phyloP scores from a whole-genome alignment of 83 land plant genomes.

The Isoetes engelmannii region DNA sequence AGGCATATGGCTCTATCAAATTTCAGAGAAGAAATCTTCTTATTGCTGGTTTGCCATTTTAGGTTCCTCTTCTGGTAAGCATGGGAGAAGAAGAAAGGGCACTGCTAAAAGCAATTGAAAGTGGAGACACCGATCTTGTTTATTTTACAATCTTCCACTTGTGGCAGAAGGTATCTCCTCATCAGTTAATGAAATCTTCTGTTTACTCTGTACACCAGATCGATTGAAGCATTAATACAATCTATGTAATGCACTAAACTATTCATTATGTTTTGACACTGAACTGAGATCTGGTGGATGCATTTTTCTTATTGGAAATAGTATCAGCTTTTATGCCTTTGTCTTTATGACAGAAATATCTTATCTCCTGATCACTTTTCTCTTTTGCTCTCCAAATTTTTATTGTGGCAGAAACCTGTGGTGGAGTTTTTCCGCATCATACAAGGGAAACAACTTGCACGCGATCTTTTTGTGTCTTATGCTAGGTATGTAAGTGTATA shows the following conservation, averaged over 20 bases:
- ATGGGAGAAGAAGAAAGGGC: constrained; percentile 96
- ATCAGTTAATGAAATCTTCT: neutral
- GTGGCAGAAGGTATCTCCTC: constrained; percentile 67
- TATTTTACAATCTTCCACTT: constrained; percentile 93
- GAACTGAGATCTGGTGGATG: neutral
- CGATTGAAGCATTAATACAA: neutral
- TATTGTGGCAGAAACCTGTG: constrained; percentile 45
- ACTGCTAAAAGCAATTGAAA: constrained; percentile 78
- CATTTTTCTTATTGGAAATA: neutral
- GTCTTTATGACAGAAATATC: neutral
- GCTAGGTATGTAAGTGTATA: constrained; percentile 48
- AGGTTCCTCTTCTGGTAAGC: constrained; percentile 90
- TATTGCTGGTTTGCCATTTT: constrained; percentile 13
- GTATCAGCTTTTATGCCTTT: neutral
- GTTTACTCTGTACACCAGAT: neutral
- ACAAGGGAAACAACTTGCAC: constrained; percentile 74
- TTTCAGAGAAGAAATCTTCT: too few relatives aligned
- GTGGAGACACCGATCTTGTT: constrained; percentile 96
- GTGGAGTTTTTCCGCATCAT: constrained; percentile 77
- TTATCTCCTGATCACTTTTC: neutral
- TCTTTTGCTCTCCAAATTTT: neutral
- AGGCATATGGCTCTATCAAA: too few relatives aligned
- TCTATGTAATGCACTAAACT: neutral
- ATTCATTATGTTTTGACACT: neutral
- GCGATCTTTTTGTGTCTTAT: constrained; percentile 76